A percentile compares a stretch with the other conserved stretches of the same genome.
Conservation (phyloP, 345 rosid species). For the Syzygium aromaticum region DNA sequence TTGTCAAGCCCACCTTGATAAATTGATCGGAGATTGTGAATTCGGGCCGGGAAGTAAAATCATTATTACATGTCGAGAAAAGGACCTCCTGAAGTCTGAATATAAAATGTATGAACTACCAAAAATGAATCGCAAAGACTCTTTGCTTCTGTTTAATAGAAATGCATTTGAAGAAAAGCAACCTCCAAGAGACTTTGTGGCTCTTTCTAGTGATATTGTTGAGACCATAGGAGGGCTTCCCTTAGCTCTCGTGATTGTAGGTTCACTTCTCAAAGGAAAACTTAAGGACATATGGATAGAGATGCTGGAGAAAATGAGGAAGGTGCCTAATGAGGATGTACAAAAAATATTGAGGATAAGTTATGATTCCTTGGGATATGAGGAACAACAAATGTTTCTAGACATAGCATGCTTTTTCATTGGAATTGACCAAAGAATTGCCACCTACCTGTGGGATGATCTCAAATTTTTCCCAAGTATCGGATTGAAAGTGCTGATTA, state of each 20-base stretch:
- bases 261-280: neutral
- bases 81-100: too few species aligned
- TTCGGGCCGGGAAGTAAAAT: neutral
- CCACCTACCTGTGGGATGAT: neutral
- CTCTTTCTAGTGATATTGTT: neutral
- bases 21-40: neutral
- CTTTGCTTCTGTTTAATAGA: neutral
- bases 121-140: rapidly evolving
- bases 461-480: neutral
- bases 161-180: neutral
- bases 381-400: neutral
- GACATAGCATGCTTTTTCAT: neutral
- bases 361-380: neutral
- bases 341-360: neutral
- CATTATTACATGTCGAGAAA: neutral
- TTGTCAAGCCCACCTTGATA: neutral
- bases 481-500: neutral
- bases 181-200: neutral
- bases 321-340: neutral
- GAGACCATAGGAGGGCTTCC: neutral
- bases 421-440: neutral
- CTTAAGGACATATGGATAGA: neutral
- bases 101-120: neutral
- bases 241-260: neutral
- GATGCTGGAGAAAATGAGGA: rapidly evolving